Evolutionary conservation across 108 stramenopile species (phyloP), one percentile per base, ranked within the genome.

Genomic region (Nitzschia sp.): DNA sequence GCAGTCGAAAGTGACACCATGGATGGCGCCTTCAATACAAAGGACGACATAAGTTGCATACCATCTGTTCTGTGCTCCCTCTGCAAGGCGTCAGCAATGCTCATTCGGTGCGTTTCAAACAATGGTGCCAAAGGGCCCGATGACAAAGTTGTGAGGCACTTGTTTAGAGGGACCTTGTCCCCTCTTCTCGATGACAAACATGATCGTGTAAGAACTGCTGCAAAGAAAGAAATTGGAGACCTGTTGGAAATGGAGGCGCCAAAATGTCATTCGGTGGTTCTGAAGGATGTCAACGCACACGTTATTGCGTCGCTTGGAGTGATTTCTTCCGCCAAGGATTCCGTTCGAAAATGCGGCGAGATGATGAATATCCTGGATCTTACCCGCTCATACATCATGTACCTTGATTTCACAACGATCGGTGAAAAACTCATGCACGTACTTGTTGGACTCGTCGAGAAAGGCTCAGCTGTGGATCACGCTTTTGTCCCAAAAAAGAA

Each of bases 171-270:
- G 8, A 89, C 91, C 17, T 48, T 92, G 11, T 31, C 87, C 0
- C 41, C 65, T 11, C 69, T 84, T 27, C 60, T 82, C 48, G 47
- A 83, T n/a, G 87, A 89, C 71, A 23, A 23, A 0, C 47, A 85
- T 25, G 77, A 83, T 0, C 83, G 80, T 25, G 86, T 90, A 5
- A 76, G 81, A 34, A 85, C 81, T 58, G 73, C 74, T 8, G 85
- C 88, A 0, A 73, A 74, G 48, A 59, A 68, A 8, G 61, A 69
- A 19, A 53, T 79, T 19, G 63, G 62, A 44, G 79, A 84, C 36
- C 55, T 92, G 21, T 53, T 88, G 22, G 53, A 69, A 9, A 74
- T 78, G 60, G 66, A 69, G 17, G 64, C 72, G 3, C 53, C 64
- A 28, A 35, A 36, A 38, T 71, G 58, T 45, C 79, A 83, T 58